These are phyloP conservation scores for Aegilops sharonensis DNA, from an alignment of 176 grass and related monocot species.

Conservation along the genomic window DNA sequence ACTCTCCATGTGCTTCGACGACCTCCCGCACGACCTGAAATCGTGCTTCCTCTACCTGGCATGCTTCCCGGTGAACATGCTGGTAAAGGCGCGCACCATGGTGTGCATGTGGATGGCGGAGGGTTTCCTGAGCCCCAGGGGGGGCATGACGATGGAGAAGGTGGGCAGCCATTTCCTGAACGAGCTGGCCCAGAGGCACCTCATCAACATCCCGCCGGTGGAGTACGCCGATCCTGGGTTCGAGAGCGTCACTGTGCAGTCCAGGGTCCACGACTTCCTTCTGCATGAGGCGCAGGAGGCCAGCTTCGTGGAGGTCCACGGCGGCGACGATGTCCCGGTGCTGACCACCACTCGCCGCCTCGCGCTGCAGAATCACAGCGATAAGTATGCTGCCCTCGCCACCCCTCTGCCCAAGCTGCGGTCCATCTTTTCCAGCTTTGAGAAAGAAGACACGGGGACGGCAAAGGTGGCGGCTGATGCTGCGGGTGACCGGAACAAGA, in stretches of 20 bases:
- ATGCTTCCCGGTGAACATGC: conserved; percentile 29
- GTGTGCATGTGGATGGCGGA: conserved; percentile 48
- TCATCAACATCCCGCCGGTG: no score
- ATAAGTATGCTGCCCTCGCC: background rate
- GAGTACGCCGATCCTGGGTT: no score
- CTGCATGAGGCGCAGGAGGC: conserved; percentile 29
- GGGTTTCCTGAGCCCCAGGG: conserved; percentile 35
- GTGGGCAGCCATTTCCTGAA: conserved; percentile 7
- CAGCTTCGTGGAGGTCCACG: conserved; percentile 31
- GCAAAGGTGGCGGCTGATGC: no score
- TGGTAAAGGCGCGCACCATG: conserved; percentile 20
- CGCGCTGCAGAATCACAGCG: no score
- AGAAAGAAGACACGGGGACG: no score
- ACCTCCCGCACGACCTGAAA: conserved; percentile 50
- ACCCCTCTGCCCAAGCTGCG: conserved; percentile 33
- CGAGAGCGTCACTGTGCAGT: conserved; percentile 17
- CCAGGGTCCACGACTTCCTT: conserved; percentile 29
- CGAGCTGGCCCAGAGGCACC: no score
- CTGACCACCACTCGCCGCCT: conserved; percentile 25
- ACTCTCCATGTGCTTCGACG: conserved; percentile 41
- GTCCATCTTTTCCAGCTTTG: conserved; percentile 31
- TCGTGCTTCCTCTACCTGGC: conserved; percentile 52
- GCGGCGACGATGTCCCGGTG: background rate
- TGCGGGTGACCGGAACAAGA: no score
- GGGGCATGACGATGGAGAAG: conserved; percentile 31